A percentile compares a stretch with the other conserved stretches of the same genome.
These are phyloP conservation scores for Sporothrix sp. DNA, from an alignment of 2,329 filamentous ascomycete species.

Conservation along the genomic window DNA sequence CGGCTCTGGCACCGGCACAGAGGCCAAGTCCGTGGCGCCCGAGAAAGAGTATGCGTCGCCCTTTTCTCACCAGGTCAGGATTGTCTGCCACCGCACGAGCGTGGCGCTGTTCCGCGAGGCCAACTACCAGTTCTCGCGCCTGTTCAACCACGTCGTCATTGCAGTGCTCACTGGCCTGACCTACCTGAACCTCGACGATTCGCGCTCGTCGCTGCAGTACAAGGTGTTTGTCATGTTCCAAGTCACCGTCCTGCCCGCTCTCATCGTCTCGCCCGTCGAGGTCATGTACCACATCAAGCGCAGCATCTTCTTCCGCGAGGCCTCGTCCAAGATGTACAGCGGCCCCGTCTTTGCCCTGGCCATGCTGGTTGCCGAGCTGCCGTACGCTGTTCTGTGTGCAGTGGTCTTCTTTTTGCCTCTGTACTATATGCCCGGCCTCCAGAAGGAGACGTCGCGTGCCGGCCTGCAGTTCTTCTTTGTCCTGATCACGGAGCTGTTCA, in stretches of 20 bases:
- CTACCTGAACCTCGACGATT: slow-evolving; percentile 69
- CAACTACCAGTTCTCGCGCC: slow-evolving; percentile 79
- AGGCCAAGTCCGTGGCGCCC: slow-evolving; percentile 25
- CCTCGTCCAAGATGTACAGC: slow-evolving; percentile 77
- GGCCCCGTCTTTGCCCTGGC: slow-evolving; percentile 67
- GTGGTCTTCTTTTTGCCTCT: slow-evolving; percentile 72
- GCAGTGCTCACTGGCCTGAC: slow-evolving; percentile 69
- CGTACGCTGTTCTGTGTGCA: slow-evolving; percentile 72
- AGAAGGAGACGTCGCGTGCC: slow-evolving; percentile 51
- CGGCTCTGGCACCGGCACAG: no score
- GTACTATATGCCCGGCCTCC: slow-evolving; percentile 76
- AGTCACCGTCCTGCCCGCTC: slow-evolving; percentile 69
- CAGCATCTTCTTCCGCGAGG: slow-evolving; percentile 77
- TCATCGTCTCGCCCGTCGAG: slow-evolving; percentile 77
- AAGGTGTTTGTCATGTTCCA: slow-evolving; percentile 87
- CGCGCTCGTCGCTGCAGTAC: slow-evolving; percentile 68
- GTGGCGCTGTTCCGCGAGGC: slow-evolving; percentile 75
- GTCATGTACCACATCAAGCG: slow-evolving; percentile 73
- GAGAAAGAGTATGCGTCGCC: slow-evolving; percentile 79
- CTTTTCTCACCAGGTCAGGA: slow-evolving; percentile 64
- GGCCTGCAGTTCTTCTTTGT: slow-evolving; percentile 85
- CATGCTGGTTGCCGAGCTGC: slow-evolving; percentile 75
- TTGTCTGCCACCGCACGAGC: slow-evolving; percentile 64
- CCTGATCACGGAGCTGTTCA: slow-evolving; percentile 74
- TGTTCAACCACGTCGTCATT: slow-evolving; percentile 77